Percentiles rank a stretch among this genome's conserved stretches.
Evolutionary conservation across 23 red algal species (phyloP).

Genomic region (Agarophyton chilense): DNA sequence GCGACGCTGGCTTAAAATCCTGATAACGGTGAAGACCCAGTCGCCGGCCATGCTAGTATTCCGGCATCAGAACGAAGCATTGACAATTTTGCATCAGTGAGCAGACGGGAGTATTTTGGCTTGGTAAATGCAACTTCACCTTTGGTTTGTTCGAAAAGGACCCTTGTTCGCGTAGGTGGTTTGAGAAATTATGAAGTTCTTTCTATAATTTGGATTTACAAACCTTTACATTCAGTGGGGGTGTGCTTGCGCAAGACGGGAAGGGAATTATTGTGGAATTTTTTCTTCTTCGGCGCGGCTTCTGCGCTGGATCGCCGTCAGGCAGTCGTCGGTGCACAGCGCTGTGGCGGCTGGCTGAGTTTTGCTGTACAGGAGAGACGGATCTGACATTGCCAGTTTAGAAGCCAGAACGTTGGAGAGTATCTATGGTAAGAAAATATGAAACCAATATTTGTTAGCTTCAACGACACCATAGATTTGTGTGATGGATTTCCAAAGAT

Average conservation of each 20-base stretch:
- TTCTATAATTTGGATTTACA: neutral
- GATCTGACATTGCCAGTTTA: neutral
- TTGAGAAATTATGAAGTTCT: neutral
- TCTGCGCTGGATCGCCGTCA: neutral
- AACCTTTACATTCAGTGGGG: slow-evolving; percentile 21
- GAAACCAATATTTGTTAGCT: neutral
- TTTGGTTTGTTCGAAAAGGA: neutral
- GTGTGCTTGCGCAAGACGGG: neutral
- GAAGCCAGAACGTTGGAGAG: neutral
- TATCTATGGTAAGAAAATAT: neutral
- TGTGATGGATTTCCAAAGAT: neutral
- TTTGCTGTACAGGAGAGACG: slow-evolving; percentile 2
- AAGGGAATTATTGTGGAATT: neutral
- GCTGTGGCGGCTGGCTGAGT: neutral
- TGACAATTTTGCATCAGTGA: neutral
- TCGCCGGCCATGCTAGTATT: neutral
- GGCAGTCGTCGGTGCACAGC: slow-evolving; percentile 18
- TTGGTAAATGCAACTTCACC: too few species aligned
- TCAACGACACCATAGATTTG: slow-evolving; percentile 16
- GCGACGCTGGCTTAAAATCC: neutral
- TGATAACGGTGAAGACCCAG: neutral
- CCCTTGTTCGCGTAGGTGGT: neutral
- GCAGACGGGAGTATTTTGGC: neutral
- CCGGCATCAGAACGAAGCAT: neutral
- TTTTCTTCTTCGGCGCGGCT: neutral